phyloP scores from a whole-genome alignment of 176 grass and related monocot species.

The Raddia guianensis region DNA sequence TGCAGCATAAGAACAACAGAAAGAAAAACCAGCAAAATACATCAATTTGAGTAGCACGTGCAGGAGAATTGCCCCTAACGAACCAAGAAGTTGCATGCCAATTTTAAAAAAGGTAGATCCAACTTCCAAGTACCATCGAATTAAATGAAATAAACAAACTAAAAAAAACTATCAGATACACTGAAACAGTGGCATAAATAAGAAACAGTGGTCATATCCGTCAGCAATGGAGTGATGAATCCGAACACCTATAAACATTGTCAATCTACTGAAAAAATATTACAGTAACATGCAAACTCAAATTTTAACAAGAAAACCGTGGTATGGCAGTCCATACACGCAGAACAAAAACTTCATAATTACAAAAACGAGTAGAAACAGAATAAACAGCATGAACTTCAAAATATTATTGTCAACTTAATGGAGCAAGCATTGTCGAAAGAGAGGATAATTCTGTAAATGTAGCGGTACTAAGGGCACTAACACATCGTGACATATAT shows the following conservation, averaged over 20 bases:
- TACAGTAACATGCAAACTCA: background rate
- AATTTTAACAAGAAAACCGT: background rate
- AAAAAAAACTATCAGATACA: background rate
- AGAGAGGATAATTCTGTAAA: background rate
- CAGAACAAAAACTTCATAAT: background rate
- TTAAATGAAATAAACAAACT: background rate
- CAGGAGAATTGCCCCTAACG: background rate
- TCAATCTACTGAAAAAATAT: background rate
- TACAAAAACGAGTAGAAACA: background rate
- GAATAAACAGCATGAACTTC: background rate
- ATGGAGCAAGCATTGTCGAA: background rate
- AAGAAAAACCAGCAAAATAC: background rate
- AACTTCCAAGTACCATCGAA: background rate
- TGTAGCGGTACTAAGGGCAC: background rate
- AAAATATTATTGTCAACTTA: background rate
- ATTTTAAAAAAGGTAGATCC: background rate
- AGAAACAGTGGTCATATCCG: background rate
- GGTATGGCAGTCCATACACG: background rate
- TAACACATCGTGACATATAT: background rate
- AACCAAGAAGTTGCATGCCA: background rate
- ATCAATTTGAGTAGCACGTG: background rate
- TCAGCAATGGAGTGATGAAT: background rate
- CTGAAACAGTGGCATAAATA: background rate
- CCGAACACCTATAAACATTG: background rate
- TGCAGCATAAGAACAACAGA: slow-evolving; percentile 12